Base-by-base conservation (phyloP, 1,139 yeast genomes). In the Lodderomyces theae region DNA sequence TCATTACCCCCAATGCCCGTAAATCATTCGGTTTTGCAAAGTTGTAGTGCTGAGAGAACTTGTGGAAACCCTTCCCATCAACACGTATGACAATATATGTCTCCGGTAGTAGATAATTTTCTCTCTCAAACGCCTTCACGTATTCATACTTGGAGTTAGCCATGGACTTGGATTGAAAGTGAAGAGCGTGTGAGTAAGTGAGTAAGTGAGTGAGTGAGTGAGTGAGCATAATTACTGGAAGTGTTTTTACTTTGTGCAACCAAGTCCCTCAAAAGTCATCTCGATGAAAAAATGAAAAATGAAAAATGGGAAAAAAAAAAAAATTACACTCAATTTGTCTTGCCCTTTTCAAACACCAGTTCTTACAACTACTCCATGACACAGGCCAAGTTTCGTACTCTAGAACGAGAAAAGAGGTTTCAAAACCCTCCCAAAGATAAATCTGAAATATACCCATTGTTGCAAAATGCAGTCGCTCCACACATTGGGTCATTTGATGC, bases 401-500 rank as follows among this genome's bases (percentile, higher is more conserved):
- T 92, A 54, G 95, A 88, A 64, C 80, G 96, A 58, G 97, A 92
- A 60, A 63, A 75, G 49, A 75, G 95, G 53, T 92, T 88, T 67
- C 77, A 79, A 52, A 81, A 86, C 58, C 98, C 98, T 32, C 95
- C 97, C 39, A 82, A 80, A 66, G 95, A 86, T 53, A 78, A 85
- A 57, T 87, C 88, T 2, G 38, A 38, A 12, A 33, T 33, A 13
- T 92, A 69, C 56, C 96, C 97, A 6, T 67, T 89, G 38, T 74
- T 94, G 35, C 77, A 78, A 44, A 95, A 87, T 47, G 97, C 98
- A 10, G 94, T 92, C 30, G 80, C 80, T 44, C 99, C 98, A 10
- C 99, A 92, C 61, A 77, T 94, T 44, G 97, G 96, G 8, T 92
- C 98, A 2, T 92, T 92, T 73, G 85, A 92, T 71, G 97, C 97